Evolutionary conservation across 2,329 filamentous ascomycete species (phyloP).

Genomic region (Fusarium nygamai): DNA sequence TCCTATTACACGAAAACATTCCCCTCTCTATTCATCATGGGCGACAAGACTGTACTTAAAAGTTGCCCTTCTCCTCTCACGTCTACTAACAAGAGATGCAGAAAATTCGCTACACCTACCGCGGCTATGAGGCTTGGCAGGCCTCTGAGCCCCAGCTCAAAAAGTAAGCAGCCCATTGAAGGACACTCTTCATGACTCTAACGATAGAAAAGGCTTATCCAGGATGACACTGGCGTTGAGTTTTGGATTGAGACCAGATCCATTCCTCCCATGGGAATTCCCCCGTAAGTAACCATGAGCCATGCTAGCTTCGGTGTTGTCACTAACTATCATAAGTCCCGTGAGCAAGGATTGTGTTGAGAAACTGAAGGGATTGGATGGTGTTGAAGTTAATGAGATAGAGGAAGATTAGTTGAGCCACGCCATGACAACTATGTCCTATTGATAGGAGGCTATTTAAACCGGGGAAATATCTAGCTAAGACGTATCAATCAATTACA

Average conservation of each 20-base stretch:
- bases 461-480: background rate
- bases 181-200: rapidly evolving
- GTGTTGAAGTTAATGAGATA: background rate
- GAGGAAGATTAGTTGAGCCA: background rate
- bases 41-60: background rate
- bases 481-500: background rate
- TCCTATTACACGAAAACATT: rapidly evolving
- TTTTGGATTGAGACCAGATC: background rate
- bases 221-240: background rate
- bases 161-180: rapidly evolving
- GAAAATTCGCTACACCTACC: background rate
- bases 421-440: no score
- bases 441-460: no score
- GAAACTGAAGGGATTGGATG: background rate
- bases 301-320: rapidly evolving
- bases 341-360: background rate
- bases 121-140: background rate
- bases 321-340: background rate
- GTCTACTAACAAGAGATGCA: background rate
- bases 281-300: background rate
- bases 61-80: rapidly evolving
- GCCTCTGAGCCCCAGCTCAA: background rate
- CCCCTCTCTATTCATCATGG: background rate
- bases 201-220: background rate
- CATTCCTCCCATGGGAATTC: background rate